phyloP scores from a whole-genome alignment of 352 stramenopile genomes.

The Ophiocytium majus region DNA sequence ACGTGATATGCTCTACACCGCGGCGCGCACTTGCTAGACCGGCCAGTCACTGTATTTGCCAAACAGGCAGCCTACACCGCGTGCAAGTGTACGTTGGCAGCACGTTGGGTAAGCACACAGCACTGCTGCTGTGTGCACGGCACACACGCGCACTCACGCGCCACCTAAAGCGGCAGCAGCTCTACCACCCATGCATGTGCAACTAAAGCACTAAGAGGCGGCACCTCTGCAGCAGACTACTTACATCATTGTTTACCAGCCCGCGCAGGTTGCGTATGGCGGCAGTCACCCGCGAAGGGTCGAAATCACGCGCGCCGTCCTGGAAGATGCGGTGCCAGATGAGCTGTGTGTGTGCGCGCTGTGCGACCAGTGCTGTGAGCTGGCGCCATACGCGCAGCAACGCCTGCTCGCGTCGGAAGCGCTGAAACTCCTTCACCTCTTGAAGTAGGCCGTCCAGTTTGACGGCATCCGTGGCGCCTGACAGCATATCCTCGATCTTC shows the following conservation, averaged over 20 bases:
- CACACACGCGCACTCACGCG: too few species aligned
- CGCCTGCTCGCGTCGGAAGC: background rate
- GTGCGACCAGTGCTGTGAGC: background rate
- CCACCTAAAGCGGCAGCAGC: too few species aligned
- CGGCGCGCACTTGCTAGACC: too few species aligned
- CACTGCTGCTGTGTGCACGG: too few species aligned
- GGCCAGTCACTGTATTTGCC: too few species aligned
- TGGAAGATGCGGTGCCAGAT: background rate
- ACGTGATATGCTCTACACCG: too few species aligned
- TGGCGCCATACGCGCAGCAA: background rate
- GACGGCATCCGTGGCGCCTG: background rate
- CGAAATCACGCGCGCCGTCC: background rate
- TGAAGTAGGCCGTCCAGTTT: background rate
- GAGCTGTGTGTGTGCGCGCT: background rate
- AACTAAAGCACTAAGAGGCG: too few species aligned
- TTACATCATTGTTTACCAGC: background rate
- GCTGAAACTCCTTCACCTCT: background rate
- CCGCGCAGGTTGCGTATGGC: background rate
- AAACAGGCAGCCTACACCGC: too few species aligned
- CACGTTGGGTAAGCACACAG: too few species aligned
- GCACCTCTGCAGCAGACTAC: too few species aligned
- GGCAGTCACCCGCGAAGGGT: background rate
- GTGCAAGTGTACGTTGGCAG: too few species aligned
- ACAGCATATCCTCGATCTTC: background rate
- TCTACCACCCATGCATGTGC: too few species aligned